A percentile compares a stretch with the other conserved stretches of the same genome.
Conservation (phyloP, 495 filamentous ascomycete species). For the Daldinia grandis region DNA sequence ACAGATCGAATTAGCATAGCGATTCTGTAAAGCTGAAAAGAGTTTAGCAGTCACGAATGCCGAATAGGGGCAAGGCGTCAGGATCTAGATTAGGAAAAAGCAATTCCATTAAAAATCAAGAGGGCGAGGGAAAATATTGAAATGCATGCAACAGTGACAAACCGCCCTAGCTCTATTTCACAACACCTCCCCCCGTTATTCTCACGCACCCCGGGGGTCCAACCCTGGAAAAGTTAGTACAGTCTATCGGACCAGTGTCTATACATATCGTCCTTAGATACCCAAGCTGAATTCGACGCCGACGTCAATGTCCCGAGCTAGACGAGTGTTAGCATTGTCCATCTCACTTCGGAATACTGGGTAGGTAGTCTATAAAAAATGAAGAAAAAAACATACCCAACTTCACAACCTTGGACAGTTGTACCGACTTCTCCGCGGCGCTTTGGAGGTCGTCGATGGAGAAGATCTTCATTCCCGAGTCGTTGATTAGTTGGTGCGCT, state of each 20-base stretch:
- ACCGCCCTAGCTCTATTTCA: constrained; percentile 43
- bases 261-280: constrained; percentile 68
- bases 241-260: constrained; percentile 46
- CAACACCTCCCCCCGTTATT: constrained; percentile 39
- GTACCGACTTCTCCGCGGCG: constrained; percentile 97
- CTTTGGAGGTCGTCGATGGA: constrained; percentile 97
- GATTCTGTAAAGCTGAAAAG: not conserved
- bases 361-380: no score
- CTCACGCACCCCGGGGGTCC: constrained; percentile 18
- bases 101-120: constrained; percentile 27
- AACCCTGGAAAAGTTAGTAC: constrained; percentile 48
- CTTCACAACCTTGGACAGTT: constrained; percentile 99
- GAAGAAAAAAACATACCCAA: constrained; percentile 70
- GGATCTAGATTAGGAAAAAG: constrained; percentile 13
- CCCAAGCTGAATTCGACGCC: constrained; percentile 97
- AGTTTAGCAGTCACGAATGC: constrained; percentile 14
- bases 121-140: constrained; percentile 25
- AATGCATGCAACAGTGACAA: constrained; percentile 45
- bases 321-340: constrained; percentile 15
- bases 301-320: constrained; percentile 95
- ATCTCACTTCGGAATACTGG: not conserved
- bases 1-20: not conserved
- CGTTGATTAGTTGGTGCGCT: constrained; percentile 94
- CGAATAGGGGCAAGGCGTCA: not conserved
- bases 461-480: constrained; percentile 99